Percentiles rank a stretch among this genome's conserved stretches.
phyloP scores from a whole-genome alignment of 495 filamentous ascomycete genomes.

The Daldinia bambusicola region DNA sequence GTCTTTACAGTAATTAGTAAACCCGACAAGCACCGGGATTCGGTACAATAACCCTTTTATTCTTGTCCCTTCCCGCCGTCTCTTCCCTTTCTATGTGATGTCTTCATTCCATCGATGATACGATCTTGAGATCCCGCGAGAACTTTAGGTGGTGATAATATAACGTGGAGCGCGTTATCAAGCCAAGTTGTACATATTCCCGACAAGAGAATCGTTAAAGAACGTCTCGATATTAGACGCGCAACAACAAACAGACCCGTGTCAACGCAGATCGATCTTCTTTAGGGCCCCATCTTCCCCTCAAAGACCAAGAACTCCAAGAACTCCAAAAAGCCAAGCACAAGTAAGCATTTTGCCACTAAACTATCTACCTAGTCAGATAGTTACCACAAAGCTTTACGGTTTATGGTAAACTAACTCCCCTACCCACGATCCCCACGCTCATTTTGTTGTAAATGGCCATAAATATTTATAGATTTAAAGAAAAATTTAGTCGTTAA shows the following conservation, averaged over 20 bases:
- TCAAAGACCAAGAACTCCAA: constrained; percentile 4
- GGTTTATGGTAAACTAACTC: background rate
- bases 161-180: background rate
- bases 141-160: constrained; percentile 7
- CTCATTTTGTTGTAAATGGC: background rate
- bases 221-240: constrained; percentile 1
- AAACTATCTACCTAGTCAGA: background rate
- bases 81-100: constrained; percentile 29
- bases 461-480: background rate
- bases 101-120: constrained; percentile 24
- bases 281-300: constrained; percentile 21
- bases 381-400: background rate
- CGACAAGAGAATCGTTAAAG: background rate
- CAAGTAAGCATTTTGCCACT: constrained; percentile 27
- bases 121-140: constrained; percentile 16
- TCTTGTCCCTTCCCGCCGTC: constrained; percentile 14
- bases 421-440: background rate
- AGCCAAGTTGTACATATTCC: background rate
- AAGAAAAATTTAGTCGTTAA: background rate
- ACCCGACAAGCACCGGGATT: constrained; percentile 22
- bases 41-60: constrained; percentile 19
- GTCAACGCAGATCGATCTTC: constrained; percentile 16
- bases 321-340: constrained; percentile 24
- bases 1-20: constrained; percentile 17
- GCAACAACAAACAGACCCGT: constrained; percentile 18